Base-by-base conservation (phyloP, 768 basidiomycete genomes). In the Stropharia rugosoannulata region DNA sequence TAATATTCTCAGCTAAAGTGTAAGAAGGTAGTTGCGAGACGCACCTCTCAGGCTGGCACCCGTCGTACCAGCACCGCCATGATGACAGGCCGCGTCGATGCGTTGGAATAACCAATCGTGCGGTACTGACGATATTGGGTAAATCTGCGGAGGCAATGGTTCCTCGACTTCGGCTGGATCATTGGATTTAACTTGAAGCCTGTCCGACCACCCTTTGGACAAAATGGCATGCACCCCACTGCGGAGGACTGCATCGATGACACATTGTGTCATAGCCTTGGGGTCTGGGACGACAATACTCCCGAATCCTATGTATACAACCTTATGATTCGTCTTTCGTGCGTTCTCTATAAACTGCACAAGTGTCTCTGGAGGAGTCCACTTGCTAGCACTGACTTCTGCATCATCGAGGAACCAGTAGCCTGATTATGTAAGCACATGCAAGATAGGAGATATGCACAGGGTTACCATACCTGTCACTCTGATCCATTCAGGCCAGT, bases 401-500 rank as follows among this genome's bases (percentile, higher is more conserved):
- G 95, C 92, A 59, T 93, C 92, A 49, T 96, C 85, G 44, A 99
- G 80, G 82, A 94, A 95, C 96, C 96, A 99, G 69, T 97, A 98
- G 8, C 96, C 96, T 92, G 8, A 27, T 39, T 25, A 29, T 12
- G 49, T 10, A n/a, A 36, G 37, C 22, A 55, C n/a, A 53, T 35
- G 52, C 40, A 12, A 22, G 47, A 37, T n/a, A 25, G 22, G 12
- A 13, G 18, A 16, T 41, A 27, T 15, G 10, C 40, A 27, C 10
- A 25, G 18, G 16, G 11, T 46, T 13, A 44, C 25, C 66, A 55
- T 62, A 90, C 92, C 93, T 58, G 94, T 94, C 1, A 95, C 84
- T 40, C 91, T 88, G 59, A 98, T 98, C 94, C 95, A 98, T 70
- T 99, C 96, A 4, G 95, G 93, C 97, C 97, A 99, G 69, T 99